These are phyloP conservation scores for Lichtheimia corymbifera DNA, from an alignment of 371 early-diverging fungal species.

Conservation along the genomic window DNA sequence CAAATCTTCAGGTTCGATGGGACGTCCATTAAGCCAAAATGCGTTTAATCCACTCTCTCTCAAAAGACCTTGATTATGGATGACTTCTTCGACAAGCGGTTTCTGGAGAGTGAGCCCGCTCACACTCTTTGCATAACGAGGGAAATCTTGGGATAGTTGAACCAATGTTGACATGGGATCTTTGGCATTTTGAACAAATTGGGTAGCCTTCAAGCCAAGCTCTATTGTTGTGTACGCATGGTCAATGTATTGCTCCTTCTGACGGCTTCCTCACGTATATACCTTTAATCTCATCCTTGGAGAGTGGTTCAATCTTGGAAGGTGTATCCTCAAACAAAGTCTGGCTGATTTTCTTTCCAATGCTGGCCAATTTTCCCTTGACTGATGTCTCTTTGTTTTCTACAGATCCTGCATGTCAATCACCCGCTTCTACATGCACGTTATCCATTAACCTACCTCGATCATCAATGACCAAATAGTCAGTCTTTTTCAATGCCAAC, in stretches of 20 bases:
- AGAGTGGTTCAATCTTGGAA: slow-evolving; percentile 63
- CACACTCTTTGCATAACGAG: slow-evolving; percentile 78
- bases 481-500: slow-evolving; percentile 89
- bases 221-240: slow-evolving; percentile 18
- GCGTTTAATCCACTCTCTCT: slow-evolving; percentile 35
- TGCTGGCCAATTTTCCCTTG: slow-evolving; percentile 25
- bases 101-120: slow-evolving; percentile 42
- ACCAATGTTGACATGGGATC: slow-evolving; percentile 65
- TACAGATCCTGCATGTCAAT: not conserved
- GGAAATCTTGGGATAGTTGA: slow-evolving; percentile 79
- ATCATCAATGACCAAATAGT: slow-evolving; percentile 94
- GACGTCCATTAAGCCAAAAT: slow-evolving; percentile 73
- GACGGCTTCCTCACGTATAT: not conserved
- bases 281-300: slow-evolving; percentile 59
- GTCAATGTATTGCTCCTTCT: not conserved
- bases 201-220: slow-evolving; percentile 70
- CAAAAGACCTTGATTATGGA: slow-evolving; percentile 28
- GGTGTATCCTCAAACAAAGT: slow-evolving; percentile 34
- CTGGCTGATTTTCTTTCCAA: slow-evolving; percentile 35
- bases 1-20: slow-evolving; percentile 51
- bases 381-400: slow-evolving; percentile 7
- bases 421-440: not conserved
- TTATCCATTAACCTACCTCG: slow-evolving; percentile 46
- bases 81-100: slow-evolving; percentile 30
- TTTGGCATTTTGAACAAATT: slow-evolving; percentile 59